A percentile compares a stretch with the other conserved stretches of the same genome.
These are phyloP conservation scores for Pulicaria dysenterica DNA, from an alignment of 129 eudicot genomes.

Conservation along the genomic window DNA sequence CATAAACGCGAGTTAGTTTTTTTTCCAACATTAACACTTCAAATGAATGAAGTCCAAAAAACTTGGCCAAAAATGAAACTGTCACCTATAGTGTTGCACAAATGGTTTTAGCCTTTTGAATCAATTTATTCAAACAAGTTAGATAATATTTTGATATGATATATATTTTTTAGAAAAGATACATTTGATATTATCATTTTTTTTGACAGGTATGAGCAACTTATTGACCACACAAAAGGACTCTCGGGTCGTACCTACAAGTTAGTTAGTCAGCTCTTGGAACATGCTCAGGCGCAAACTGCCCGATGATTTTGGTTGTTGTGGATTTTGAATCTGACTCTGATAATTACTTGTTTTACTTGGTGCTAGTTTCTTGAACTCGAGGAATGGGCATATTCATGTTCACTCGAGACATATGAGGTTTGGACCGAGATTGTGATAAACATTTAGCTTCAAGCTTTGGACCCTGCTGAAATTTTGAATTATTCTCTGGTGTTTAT, in stretches of 20 bases:
- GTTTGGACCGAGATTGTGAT: slow-evolving; percentile 16
- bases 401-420: slow-evolving; percentile 6
- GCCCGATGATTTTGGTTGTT: slow-evolving; percentile 51
- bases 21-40: neutral
- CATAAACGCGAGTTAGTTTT: neutral
- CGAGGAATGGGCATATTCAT: slow-evolving; percentile 26
- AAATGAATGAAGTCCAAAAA: neutral
- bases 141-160: no score
- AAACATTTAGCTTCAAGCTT: slow-evolving; percentile 14
- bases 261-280: slow-evolving; percentile 75
- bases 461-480: no score
- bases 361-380: slow-evolving; percentile 7
- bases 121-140: no score
- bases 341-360: slow-evolving; percentile 8
- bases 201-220: slow-evolving; percentile 84
- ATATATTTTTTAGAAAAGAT: no score
- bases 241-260: slow-evolving; percentile 88
- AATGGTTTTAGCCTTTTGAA: no score
- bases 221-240: slow-evolving; percentile 89
- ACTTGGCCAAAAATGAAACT: neutral
- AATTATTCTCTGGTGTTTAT: no score
- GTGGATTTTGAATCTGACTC: slow-evolving; percentile 24
- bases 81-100: neutral
- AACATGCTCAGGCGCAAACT: slow-evolving; percentile 71
- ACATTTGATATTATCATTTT: neutral